Base-by-base conservation (phyloP, 2,329 filamentous ascomycete species). In the Colletotrichum brevisporum region DNA sequence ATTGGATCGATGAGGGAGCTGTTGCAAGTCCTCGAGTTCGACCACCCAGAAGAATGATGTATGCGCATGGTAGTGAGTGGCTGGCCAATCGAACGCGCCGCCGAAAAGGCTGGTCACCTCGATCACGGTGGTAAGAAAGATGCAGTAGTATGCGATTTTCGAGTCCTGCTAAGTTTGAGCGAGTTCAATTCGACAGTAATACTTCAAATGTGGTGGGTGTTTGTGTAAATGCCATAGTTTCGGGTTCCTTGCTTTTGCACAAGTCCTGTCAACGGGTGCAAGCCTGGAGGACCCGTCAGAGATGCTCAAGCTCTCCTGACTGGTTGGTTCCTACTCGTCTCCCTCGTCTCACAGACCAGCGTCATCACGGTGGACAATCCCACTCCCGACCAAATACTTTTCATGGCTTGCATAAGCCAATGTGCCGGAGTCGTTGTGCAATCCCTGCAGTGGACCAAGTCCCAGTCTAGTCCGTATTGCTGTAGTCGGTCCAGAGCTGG, bases 401-500 rank as follows among this genome's bases (percentile, higher is more conserved):
- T 53, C 48, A 65, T 54, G 48, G 54, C 45, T 36, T 67, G 65
- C 60, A 69, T 36, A 59, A 65, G 41, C 31, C 50, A 41, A 45
- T 31, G 52, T 47, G 12, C 39, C 36, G 18, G 26, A 43, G 24
- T 48, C 15, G 6, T 54, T 65, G 50, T 64, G 61, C 48, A 65
- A 39, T 10, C 31, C 61, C 53, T 47, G 50, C 26, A 51, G 45
- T 52, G 48, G 45, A 13, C 36, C 47, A 47, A 36, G 31, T 36
- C 31, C 31, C 31, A 36, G 31, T 36, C 31, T 52, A 21, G 31
- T 36, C 31, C 27, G 12, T 13, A 16, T 5, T 26, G 13, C 26
- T 21, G 48, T 36, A 16, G 18, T 48, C n/a, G 51, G 51, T 56
- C 27, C 24, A 48, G 60, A 56, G 51, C 39, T 39, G 41, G 18